phyloP scores from a whole-genome alignment of 2,329 filamentous ascomycete genomes.

The Thielaviopsis populi region DNA sequence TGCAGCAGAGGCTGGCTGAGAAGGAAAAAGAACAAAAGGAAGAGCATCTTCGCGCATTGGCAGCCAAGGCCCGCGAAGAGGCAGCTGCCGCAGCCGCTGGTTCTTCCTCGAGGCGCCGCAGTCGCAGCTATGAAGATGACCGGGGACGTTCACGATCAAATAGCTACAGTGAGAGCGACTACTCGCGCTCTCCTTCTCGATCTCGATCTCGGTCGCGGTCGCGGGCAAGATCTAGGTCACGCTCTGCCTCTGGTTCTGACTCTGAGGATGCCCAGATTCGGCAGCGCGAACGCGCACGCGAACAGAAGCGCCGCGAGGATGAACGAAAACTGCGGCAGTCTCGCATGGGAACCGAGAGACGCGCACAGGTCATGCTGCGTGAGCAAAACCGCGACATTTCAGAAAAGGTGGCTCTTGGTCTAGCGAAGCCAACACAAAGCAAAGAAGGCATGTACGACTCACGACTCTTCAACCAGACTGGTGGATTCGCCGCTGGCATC shows the following conservation, averaged over 20 bases:
- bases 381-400: slow-evolving; percentile 95
- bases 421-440: slow-evolving; percentile 86
- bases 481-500: slow-evolving; percentile 79
- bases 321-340: slow-evolving; percentile 85
- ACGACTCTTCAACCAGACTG: slow-evolving; percentile 82
- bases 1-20: slow-evolving; percentile 92
- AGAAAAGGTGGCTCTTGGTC: slow-evolving; percentile 85
- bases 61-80: slow-evolving; percentile 83
- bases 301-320: slow-evolving; percentile 65
- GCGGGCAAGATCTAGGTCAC: slow-evolving; percentile 22
- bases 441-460: slow-evolving; percentile 96
- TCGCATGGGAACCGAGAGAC: slow-evolving; percentile 85
- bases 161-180: neutral
- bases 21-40: slow-evolving; percentile 94
- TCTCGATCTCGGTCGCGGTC: slow-evolving; percentile 23
- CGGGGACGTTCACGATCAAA: slow-evolving; percentile 18
- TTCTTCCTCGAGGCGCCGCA: neutral
- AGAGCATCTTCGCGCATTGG: slow-evolving; percentile 72
- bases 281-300: slow-evolving; percentile 62
- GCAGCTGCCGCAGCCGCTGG: slow-evolving; percentile 31
- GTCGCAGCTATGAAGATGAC: neutral
- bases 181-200: slow-evolving; percentile 4
- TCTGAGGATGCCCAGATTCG: slow-evolving; percentile 56
- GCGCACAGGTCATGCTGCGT: slow-evolving; percentile 80
- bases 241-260: slow-evolving; percentile 29